Evolutionary conservation across 768 basidiomycete species (phyloP), one percentile per base, ranked within the genome.

Genomic region (Lactarius tabidus): DNA sequence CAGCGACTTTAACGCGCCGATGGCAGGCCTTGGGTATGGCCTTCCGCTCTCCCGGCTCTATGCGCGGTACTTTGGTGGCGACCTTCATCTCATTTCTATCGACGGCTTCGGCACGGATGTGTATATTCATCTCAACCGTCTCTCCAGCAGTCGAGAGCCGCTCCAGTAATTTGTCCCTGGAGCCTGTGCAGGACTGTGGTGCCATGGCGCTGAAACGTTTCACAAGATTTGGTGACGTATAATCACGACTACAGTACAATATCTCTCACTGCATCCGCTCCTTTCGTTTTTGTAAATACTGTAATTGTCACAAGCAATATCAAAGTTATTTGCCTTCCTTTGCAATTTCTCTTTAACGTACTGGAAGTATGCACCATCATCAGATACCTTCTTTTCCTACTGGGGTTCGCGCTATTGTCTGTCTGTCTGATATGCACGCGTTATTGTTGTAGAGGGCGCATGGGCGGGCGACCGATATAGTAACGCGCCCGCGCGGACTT

Each of bases 41-140:
- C 74, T 98, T 7, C 96, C 96, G 3, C 80, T 99, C 23, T 95
- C 93, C 54, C 79, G 96, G 76, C 76, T 99, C 85, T 99, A 98
- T 71, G 95, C 95, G 0, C 80, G 96, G 56, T 99, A 97, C 74
- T 97, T 98, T 72, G 96, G 93, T 0, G 92, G 93, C 0, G 95
- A 98, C 75, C 78, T 99, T 33, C 82, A 92, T 20, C 76, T 99
- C 62, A 99, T 99, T 67, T 90, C 94, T 51, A 98, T 99, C 95
- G 97, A 99, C 68, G 96, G 97, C n/a, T 94, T 91, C 72, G 93
- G 94, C 12, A 94, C 91, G 39, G 94, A 96, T 73, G 91, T 95
- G 3, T 96, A 95, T 73, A 93, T 96, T 67, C 94, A 95, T 74
- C 78, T 95, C 59, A 95, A 95, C 73, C 82, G 88, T 55, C 81